Evolutionary conservation across 2,329 filamentous ascomycete species (phyloP), one percentile per base, ranked within the genome.

Genomic region (Fusarium buharicum): DNA sequence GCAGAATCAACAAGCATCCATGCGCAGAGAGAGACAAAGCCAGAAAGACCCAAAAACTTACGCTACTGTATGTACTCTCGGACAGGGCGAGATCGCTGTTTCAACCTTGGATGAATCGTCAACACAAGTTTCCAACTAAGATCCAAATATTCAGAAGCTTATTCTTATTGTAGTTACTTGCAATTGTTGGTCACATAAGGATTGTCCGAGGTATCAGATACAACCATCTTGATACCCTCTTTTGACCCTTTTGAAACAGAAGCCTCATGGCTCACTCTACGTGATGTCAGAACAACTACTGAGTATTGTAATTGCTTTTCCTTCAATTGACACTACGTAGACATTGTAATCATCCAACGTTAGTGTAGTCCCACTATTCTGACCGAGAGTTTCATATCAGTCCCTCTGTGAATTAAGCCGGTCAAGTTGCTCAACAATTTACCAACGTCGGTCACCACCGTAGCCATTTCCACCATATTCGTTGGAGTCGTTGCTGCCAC

Each of bases 381-480:
- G 22, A 20, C 13, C 12, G 18, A 36, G 31, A 55, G 31, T 13
- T n/a, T 40, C 33, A 31, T 18, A 39, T 36, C 22, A 27, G 34
- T 17, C 28, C 28, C 34, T 18, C 30, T 13, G 18, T 14, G 40
- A 34, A 24, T 8, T 20, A 13, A 57, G 24, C 17, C 36, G 13
- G 18, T n/a, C 3, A 7, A 9, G 27, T 40, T 44, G 45, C 38
- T 50, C n/a, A 39, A 37, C 33, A 39, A 27, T 49, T 59, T 69
- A 70, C 62, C 55, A 70, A 27, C 68, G 68, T 50, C 68, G 66
- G 11, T 68, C 62, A 56, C 67, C 67, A 48, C 67, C 63, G 41
- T 68, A 69, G 20, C 54, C 51, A 28, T 69, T 63, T 34, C 45
- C 61, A 8, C 43, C 59, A 16, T 64, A 54, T 18, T 55, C 46